Conservation (phyloP, 2,329 filamentous ascomycete genomes). For the Colletotrichum lupini region DNA sequence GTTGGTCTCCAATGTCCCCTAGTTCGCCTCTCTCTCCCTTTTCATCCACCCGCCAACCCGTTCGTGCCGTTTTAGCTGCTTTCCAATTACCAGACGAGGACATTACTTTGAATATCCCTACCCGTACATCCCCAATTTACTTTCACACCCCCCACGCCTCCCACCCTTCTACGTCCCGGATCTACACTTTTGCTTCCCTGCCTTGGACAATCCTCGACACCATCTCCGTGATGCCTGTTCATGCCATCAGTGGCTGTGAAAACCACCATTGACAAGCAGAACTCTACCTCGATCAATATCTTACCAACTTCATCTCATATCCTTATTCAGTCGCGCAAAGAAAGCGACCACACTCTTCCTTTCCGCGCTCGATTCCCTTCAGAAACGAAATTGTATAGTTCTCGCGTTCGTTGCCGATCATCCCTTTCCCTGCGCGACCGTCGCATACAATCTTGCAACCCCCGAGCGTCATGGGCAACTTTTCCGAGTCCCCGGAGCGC, state of each 20-base stretch:
- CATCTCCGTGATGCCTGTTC: conserved; percentile 23
- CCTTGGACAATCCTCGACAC: conserved; percentile 15
- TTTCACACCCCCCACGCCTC: neutral
- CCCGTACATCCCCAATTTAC: conserved; percentile 18
- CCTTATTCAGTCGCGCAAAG: neutral
- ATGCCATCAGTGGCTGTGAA: conserved; percentile 31
- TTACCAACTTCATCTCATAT: conserved; percentile 1
- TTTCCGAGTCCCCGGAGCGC: conserved; percentile 30
- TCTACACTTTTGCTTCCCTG: conserved; percentile 26
- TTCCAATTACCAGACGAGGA: neutral
- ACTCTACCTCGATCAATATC: neutral
- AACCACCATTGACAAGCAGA: conserved; percentile 12
- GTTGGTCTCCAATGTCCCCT: neutral
- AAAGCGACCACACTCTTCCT: neutral
- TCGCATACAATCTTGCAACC: neutral
- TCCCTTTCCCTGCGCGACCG: neutral
- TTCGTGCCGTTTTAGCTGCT: neutral
- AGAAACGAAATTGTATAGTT: neutral
- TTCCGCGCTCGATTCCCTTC: neutral
- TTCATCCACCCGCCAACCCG: conserved; percentile 16
- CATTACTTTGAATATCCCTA: conserved; percentile 13
- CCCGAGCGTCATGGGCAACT: conserved; percentile 20
- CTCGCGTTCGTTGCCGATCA: conserved; percentile 9
- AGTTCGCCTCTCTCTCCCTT: conserved; percentile 27
- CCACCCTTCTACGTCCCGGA: conserved; percentile 14